Evolutionary conservation across 1,284 basidiomycete genomes (phyloP).

Genomic region (Pseudomicrostroma phylloplanum): DNA sequence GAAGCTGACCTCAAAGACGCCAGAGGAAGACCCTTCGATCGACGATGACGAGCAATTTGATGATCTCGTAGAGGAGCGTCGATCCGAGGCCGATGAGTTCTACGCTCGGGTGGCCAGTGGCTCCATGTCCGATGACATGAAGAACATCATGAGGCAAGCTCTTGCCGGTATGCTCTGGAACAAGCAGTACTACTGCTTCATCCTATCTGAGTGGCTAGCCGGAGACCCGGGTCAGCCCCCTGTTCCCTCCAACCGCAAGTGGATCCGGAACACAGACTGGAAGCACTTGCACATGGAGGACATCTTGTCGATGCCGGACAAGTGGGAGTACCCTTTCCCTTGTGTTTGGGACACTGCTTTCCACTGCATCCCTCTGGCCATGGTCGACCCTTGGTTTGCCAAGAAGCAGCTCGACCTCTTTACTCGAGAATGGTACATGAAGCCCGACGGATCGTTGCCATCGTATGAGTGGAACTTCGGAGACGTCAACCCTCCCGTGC

Average conservation of each 20-base stretch:
- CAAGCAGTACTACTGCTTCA: slow-evolving; percentile 93
- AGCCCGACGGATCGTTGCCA: slow-evolving; percentile 93
- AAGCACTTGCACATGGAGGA: slow-evolving; percentile 90
- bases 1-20: slow-evolving; percentile 75
- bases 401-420: slow-evolving; percentile 95
- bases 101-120: slow-evolving; percentile 66
- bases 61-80: slow-evolving; percentile 69
- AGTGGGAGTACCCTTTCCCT: slow-evolving; percentile 69
- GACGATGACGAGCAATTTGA: slow-evolving; percentile 88
- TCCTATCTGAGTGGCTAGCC: slow-evolving; percentile 90
- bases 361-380: slow-evolving; percentile 92
- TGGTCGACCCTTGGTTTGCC: slow-evolving; percentile 88
- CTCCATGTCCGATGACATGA: slow-evolving; percentile 81
- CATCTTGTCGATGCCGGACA: slow-evolving; percentile 96
- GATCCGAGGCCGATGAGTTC: slow-evolving; percentile 89
- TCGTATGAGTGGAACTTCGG: slow-evolving; percentile 99
- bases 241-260: slow-evolving; percentile 82
- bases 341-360: slow-evolving; percentile 83
- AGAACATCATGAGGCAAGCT: slow-evolving; percentile 95
- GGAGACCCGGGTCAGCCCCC: slow-evolving; percentile 91
- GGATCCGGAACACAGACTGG: slow-evolving; percentile 68
- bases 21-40: slow-evolving; percentile 69
- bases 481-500: slow-evolving; percentile 94
- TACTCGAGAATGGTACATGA: slow-evolving; percentile 96
- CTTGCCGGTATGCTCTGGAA: slow-evolving; percentile 96